phyloP scores from a whole-genome alignment of 805 yeast species.

The Hanseniaspora mollemarum region DNA sequence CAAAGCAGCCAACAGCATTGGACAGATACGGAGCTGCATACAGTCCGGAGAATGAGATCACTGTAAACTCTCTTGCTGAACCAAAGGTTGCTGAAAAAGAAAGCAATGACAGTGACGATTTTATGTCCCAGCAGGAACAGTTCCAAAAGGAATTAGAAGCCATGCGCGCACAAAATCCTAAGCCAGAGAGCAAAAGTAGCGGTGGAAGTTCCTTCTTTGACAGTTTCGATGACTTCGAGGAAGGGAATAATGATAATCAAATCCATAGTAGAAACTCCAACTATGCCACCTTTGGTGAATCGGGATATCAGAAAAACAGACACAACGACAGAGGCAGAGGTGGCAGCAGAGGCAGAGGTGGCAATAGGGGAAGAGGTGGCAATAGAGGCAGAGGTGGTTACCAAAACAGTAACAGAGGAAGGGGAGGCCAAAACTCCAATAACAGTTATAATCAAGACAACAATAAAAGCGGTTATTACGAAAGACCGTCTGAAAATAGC shows the following conservation, averaged over 20 bases:
- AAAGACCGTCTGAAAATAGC: not conserved
- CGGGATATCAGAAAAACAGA: slow-evolving; percentile 44
- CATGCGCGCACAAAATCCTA: slow-evolving; percentile 5
- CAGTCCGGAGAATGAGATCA: not conserved
- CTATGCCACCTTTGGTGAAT: slow-evolving; percentile 74
- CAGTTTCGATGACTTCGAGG: slow-evolving; percentile 20
- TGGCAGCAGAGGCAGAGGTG: slow-evolving; percentile 23
- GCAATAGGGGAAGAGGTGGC: slow-evolving; percentile 31
- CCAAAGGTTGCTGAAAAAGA: not conserved
- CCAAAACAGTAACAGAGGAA: slow-evolving; percentile 18
- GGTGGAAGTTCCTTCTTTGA: slow-evolving; percentile 14
- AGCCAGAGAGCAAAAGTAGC: not conserved
- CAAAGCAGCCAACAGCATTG: slow-evolving; percentile 17
- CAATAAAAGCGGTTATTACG: not conserved
- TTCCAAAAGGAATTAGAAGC: slow-evolving; percentile 15
- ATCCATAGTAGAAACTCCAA: slow-evolving; percentile 36
- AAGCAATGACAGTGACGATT: not conserved
- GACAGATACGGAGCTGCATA: slow-evolving; percentile 9
- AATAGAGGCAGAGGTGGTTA: slow-evolving; percentile 24
- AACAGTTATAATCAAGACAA: not conserved
- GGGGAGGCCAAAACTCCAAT: not conserved
- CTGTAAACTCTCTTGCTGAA: not conserved
- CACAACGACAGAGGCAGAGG: slow-evolving; percentile 44
- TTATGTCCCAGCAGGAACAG: slow-evolving; percentile 10
- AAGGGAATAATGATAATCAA: slow-evolving; percentile 18